Evolutionary conservation across 73 alveolate genomes (phyloP).

Genomic region (Tetrahymena malaccensis): DNA sequence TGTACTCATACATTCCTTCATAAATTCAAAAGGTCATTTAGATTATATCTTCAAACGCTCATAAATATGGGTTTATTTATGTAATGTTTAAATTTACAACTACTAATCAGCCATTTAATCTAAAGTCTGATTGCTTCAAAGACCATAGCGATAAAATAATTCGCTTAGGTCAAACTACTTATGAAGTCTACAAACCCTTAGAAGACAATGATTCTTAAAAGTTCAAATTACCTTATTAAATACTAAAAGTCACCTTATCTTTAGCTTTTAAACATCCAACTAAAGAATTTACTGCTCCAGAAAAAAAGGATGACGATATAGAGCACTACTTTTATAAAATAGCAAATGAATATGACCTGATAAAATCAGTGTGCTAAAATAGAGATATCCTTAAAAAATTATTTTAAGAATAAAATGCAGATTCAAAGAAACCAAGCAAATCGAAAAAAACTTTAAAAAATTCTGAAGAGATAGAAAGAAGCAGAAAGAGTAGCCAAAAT

Average conservation of each 20-base stretch:
- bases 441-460: neutral
- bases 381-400: neutral
- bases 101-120: neutral
- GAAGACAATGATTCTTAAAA: neutral
- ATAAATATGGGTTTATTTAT: neutral
- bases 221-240: neutral
- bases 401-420: neutral
- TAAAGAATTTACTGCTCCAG: neutral
- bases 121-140: neutral
- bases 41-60: neutral
- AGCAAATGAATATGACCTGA: neutral
- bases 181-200: neutral
- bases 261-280: neutral
- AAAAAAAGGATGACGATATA: neutral
- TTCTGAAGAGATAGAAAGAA: neutral
- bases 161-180: neutral
- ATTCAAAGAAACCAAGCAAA: neutral
- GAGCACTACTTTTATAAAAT: neutral
- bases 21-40: neutral
- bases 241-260: neutral
- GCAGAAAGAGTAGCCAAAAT: neutral
- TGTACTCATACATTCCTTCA: neutral
- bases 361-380: neutral
- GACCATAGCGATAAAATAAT: neutral
- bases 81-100: neutral